phyloP scores from a whole-genome alignment of 129 eudicot species.

The Silybum marianum region DNA sequence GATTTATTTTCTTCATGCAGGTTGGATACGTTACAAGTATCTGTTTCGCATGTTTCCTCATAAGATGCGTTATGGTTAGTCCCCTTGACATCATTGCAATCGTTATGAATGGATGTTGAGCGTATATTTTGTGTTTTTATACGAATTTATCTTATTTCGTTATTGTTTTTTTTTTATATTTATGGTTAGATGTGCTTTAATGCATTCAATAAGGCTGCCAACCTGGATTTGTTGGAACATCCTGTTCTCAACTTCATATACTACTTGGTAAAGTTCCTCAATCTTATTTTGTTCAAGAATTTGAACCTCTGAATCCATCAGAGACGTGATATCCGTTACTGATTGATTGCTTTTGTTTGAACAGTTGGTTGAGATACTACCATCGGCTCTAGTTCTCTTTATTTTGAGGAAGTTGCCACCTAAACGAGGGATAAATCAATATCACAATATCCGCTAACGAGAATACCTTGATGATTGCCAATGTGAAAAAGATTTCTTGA shows the following conservation, averaged over 20 bases:
- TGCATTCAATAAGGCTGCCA: constrained; percentile 76
- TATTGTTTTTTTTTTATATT: constrained; percentile 13
- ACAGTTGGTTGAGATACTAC: constrained; percentile 91
- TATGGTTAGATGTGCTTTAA: constrained; percentile 77
- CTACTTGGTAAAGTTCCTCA: constrained; percentile 56
- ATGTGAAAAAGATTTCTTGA: constrained; percentile 5
- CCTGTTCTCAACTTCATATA: constrained; percentile 75
- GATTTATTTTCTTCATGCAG: constrained; percentile 42
- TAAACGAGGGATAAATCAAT: constrained; percentile 80
- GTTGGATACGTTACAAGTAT: constrained; percentile 96
- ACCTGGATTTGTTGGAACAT: constrained; percentile 80
- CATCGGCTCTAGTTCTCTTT: constrained; percentile 81
- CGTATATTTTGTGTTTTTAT: neutral
- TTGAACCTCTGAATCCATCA: neutral
- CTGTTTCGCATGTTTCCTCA: constrained; percentile 82
- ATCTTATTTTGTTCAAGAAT: neutral
- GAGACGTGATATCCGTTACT: neutral
- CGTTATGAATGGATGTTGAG: neutral
- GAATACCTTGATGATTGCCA: neutral
- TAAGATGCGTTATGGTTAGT: constrained; percentile 83
- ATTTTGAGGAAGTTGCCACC: constrained; percentile 93
- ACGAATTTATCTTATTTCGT: constrained; percentile 4
- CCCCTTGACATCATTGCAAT: neutral
- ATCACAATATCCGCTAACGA: constrained; percentile 68
- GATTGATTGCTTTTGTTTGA: neutral